Percentiles rank a stretch among this genome's conserved stretches.
Conservation (phyloP, 306 rosid genomes). For the Casuarina glauca region DNA sequence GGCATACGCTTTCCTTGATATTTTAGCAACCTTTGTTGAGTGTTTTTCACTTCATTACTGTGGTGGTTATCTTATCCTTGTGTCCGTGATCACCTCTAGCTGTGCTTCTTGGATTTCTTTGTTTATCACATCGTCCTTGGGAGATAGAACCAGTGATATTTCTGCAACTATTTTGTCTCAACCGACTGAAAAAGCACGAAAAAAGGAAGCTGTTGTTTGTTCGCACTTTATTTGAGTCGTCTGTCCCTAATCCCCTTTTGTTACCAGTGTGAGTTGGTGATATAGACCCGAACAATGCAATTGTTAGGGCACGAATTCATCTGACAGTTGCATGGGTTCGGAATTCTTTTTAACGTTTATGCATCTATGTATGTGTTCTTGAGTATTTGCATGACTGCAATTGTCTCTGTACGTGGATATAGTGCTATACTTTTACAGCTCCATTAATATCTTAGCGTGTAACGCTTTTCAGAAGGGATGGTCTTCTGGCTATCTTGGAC, state of each 20-base stretch:
- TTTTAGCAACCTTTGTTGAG: no score
- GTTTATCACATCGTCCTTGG: not conserved
- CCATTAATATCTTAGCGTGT: not conserved
- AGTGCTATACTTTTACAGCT: not conserved
- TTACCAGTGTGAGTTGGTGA: not conserved
- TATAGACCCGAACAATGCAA: not conserved
- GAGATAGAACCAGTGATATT: not conserved
- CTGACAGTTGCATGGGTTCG: no score
- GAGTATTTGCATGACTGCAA: no score
- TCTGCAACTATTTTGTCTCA: not conserved
- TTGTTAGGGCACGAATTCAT: no score
- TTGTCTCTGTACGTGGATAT: not conserved
- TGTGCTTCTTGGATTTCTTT: not conserved
- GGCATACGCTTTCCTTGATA: no score
- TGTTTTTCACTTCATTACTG: not conserved
- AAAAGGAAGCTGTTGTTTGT: not conserved
- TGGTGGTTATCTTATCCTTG: not conserved
- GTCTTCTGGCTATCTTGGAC: conserved; percentile 27
- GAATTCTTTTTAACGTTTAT: no score
- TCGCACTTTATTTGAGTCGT: not conserved
- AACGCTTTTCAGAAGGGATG: conserved; percentile 3
- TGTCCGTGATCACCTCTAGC: not conserved
- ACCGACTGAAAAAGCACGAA: not conserved
- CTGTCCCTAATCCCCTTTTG: not conserved
- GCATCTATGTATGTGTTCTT: no score